phyloP scores from a whole-genome alignment of 192 early-diverging fungal species.

The Coemansia sp. region DNA sequence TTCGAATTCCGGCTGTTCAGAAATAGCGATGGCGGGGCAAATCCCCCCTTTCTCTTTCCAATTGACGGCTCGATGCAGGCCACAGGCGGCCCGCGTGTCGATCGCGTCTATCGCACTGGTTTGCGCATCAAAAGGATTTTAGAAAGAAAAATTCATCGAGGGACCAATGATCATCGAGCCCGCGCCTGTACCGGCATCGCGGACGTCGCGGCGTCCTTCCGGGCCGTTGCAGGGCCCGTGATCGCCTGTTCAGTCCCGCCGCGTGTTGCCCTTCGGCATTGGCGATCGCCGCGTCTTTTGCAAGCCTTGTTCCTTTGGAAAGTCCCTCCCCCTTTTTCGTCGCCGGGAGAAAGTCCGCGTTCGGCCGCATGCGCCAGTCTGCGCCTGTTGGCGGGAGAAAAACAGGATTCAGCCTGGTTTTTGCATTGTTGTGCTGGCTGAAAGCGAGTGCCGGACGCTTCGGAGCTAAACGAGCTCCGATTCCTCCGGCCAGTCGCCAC shows the following conservation, averaged over 20 bases:
- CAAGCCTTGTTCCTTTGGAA: too few relatives aligned
- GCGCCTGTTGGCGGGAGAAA: too few relatives aligned
- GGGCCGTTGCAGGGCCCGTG: not conserved
- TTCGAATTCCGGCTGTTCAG: not conserved
- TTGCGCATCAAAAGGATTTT: not conserved
- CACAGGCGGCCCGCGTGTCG: not conserved
- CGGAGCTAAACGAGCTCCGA: too few relatives aligned
- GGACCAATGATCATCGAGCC: too few relatives aligned
- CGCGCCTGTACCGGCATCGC: slow-evolving; percentile 1
- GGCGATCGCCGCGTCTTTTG: not conserved
- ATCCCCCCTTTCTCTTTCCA: not conserved
- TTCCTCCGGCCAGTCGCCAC: too few relatives aligned
- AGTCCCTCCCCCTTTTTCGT: too few relatives aligned
- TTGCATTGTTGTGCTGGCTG: too few relatives aligned
- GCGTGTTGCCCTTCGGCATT: not conserved
- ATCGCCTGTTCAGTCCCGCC: not conserved
- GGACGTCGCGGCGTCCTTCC: not conserved
- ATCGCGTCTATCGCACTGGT: not conserved
- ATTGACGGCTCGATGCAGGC: not conserved
- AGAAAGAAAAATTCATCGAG: not conserved
- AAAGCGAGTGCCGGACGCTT: too few relatives aligned
- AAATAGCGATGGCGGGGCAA: not conserved
- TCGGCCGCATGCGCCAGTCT: too few relatives aligned
- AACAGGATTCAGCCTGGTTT: too few relatives aligned
- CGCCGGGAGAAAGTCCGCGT: too few relatives aligned